Conservation (phyloP, 306 rosid genomes). For the Dalbergia oliveri region DNA sequence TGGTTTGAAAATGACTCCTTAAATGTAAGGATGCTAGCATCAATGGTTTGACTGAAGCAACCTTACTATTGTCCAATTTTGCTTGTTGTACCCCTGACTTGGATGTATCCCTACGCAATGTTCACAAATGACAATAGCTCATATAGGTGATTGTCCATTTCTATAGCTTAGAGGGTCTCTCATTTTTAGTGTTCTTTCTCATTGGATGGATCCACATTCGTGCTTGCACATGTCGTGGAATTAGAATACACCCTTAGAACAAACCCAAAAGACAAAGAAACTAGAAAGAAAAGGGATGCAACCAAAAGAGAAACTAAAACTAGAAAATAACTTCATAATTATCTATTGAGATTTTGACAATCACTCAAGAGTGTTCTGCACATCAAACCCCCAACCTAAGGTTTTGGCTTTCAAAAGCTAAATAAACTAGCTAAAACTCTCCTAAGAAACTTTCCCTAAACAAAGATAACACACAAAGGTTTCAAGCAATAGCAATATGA, state of each 20-base stretch:
- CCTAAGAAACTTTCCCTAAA: no score
- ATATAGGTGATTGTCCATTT: constrained; percentile 24
- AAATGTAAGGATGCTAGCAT: constrained; percentile 41
- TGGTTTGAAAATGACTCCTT: constrained; percentile 57
- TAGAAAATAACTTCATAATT: no score
- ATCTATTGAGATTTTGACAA: no score
- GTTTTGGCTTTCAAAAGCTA: no score
- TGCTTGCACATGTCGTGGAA: constrained; percentile 17
- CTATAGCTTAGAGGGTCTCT: constrained; percentile 19
- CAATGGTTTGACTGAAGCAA: constrained; percentile 33
- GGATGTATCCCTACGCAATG: constrained; percentile 15
- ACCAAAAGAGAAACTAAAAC: no score
- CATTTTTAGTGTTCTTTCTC: constrained; percentile 13
- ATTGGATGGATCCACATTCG: constrained; percentile 4
- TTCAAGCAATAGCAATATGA: no score
- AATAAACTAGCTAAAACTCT: no score
- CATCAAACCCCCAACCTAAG: no score
- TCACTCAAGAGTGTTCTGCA: no score
- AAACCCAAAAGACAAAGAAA: constrained; percentile 20
- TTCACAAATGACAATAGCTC: neutral
- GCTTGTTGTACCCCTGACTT: constrained; percentile 54
- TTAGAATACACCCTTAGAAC: constrained; percentile 7
- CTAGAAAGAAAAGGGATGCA: constrained; percentile 9
- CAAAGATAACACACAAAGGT: no score
- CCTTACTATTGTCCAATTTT: constrained; percentile 51